Percentiles rank a stretch among this genome's conserved stretches.
phyloP scores from a whole-genome alignment of 805 yeast species.

The Nakazawaea ishiwadae region DNA sequence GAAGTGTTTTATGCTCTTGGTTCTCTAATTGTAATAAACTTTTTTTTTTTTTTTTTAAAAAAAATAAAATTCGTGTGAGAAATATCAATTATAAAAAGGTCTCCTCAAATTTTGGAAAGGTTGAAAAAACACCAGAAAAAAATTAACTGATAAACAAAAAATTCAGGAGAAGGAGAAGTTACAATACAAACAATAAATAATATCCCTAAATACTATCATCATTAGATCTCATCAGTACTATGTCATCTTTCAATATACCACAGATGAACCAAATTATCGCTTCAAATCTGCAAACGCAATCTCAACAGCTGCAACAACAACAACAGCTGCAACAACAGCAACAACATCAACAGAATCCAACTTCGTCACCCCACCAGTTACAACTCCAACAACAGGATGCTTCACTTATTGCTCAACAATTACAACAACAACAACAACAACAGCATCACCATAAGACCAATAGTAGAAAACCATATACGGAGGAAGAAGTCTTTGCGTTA shows the following conservation, averaged over 20 bases:
- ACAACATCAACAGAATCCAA: not conserved
- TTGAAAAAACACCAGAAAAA: not conserved
- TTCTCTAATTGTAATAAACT: no score
- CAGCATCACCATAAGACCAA: conserved; percentile 8
- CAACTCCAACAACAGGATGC: conserved; percentile 3
- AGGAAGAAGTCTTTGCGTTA: conserved; percentile 12
- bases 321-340: conserved; percentile 5
- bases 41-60: not conserved
- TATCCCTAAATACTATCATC: no score
- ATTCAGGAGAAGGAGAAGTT: conserved; percentile 7
- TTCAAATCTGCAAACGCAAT: conserved; percentile 49
- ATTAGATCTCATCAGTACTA: no score
- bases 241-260: conserved; percentile 20
- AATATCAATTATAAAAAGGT: no score
- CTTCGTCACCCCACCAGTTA: conserved; percentile 1
- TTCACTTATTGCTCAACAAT: conserved; percentile 7
- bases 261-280: conserved; percentile 62
- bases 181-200: not conserved
- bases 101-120: not conserved
- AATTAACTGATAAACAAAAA: not conserved
- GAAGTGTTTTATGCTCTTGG: no score
- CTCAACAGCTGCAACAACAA: conserved; percentile 13
- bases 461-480: conserved; percentile 15
- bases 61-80: not conserved
- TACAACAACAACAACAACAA: conserved; percentile 4